Evolutionary conservation across 108 stramenopile genomes (phyloP).

Genomic region (Conticribra guillardii): DNA sequence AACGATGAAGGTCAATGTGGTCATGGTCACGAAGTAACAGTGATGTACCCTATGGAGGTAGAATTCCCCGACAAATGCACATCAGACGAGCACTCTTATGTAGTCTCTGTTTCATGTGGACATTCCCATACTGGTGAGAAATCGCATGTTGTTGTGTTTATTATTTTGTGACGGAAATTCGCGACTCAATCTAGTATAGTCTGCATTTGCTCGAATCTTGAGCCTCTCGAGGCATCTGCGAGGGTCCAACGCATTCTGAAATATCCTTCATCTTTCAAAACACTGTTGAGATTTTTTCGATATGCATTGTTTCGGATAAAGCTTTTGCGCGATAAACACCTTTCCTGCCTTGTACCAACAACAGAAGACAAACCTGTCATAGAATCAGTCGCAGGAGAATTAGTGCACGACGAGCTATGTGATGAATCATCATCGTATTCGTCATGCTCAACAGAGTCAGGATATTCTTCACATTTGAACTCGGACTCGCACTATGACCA

Average conservation of each 20-base stretch:
- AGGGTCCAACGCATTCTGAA: too few relatives aligned
- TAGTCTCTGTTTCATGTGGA: constrained; percentile 30
- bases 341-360: too few relatives aligned
- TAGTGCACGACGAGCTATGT: not conserved
- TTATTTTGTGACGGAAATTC: too few relatives aligned
- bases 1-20: constrained; percentile 43
- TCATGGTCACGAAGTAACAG: constrained; percentile 14
- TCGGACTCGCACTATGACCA: not conserved
- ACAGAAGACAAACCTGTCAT: too few relatives aligned
- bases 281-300: too few relatives aligned
- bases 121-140: constrained; percentile 33
- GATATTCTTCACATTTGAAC: not conserved
- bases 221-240: not conserved
- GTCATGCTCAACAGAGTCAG: not conserved
- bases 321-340: too few relatives aligned
- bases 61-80: constrained; percentile 5
- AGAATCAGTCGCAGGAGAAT: too few relatives aligned
- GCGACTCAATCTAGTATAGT: too few relatives aligned
- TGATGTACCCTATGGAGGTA: constrained; percentile 9
- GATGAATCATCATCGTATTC: not conserved
- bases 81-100: constrained; percentile 7
- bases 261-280: too few relatives aligned
- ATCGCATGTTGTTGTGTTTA: too few relatives aligned
- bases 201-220: not conserved
- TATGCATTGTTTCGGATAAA: too few relatives aligned